phyloP scores from a whole-genome alignment of 495 filamentous ascomycete genomes.

The Immersiella caudata region DNA sequence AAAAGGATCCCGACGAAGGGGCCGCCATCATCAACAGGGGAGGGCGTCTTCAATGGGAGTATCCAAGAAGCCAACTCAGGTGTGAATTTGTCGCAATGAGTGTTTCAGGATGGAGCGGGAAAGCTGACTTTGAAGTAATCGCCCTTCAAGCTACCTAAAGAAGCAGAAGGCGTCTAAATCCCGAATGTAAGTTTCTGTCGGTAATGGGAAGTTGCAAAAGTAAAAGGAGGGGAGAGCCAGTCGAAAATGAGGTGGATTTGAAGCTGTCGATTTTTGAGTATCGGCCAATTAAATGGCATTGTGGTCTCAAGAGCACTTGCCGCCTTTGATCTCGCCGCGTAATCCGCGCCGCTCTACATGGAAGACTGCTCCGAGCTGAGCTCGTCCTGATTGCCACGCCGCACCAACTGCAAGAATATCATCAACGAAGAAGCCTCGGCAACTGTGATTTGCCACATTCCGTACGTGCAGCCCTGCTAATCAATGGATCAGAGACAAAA shows the following conservation, averaged over 20 bases:
- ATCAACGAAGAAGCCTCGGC: neutral
- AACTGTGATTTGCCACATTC: neutral
- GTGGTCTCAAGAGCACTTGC: constrained; percentile 4
- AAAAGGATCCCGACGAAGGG: constrained; percentile 11
- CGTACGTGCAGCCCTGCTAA: neutral
- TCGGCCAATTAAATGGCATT: constrained; percentile 1
- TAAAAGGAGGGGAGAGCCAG: neutral
- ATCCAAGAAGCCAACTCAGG: neutral
- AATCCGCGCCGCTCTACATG: neutral
- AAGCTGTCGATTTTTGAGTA: neutral
- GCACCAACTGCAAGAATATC: neutral
- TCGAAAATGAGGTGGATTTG: neutral
- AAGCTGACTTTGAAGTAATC: too few relatives aligned
- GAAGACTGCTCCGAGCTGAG: neutral
- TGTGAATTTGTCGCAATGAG: neutral
- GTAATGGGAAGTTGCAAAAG: neutral
- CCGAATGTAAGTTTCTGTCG: too few relatives aligned
- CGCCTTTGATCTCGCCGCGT: neutral
- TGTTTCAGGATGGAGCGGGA: neutral
- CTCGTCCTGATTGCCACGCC: neutral
- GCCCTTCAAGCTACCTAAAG: too few relatives aligned
- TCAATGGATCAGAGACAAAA: neutral
- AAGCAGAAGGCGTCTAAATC: too few relatives aligned
- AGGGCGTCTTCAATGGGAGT: neutral
- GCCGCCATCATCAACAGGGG: neutral